Evolutionary conservation across 495 filamentous ascomycete species (phyloP).

Genomic region (Penicillium robsamsonii): DNA sequence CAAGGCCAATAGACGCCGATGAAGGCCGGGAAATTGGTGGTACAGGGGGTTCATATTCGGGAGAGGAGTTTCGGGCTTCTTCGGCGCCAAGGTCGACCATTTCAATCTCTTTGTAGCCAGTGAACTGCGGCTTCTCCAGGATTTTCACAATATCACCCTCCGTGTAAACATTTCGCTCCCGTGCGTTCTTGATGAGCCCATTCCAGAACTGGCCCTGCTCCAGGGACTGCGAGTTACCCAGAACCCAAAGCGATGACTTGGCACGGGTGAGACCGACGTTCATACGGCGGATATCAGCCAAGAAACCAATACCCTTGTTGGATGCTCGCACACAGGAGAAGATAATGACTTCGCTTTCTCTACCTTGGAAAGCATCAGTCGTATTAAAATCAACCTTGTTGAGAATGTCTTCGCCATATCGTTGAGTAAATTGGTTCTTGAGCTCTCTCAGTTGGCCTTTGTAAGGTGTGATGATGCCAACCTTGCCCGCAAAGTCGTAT

Average conservation of each 20-base stretch:
- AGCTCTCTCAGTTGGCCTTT: slow-evolving; percentile 87
- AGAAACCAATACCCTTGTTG: slow-evolving; percentile 92
- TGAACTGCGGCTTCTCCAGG: slow-evolving; percentile 50
- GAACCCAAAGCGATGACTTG: slow-evolving; percentile 91
- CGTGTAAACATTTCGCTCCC: slow-evolving; percentile 70
- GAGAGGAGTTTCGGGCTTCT: slow-evolving; percentile 1
- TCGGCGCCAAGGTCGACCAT: slow-evolving; percentile 43
- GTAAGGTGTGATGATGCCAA: slow-evolving; percentile 97
- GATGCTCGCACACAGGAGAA: slow-evolving; percentile 97
- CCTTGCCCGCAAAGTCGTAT: slow-evolving; percentile 73
- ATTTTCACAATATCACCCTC: slow-evolving; percentile 60
- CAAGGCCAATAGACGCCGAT: slow-evolving; percentile 24
- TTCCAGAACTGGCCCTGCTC: slow-evolving; percentile 88
- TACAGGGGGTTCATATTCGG: slow-evolving; percentile 17
- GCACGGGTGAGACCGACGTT: slow-evolving; percentile 97
- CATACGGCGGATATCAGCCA: slow-evolving; percentile 98
- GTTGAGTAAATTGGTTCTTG: slow-evolving; percentile 63
- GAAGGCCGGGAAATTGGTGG: slow-evolving; percentile 28
- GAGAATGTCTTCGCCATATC: slow-evolving; percentile 72
- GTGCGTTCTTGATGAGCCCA: slow-evolving; percentile 77
- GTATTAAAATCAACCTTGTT: slow-evolving; percentile 93
- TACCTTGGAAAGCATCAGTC: slow-evolving; percentile 95
- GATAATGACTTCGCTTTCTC: slow-evolving; percentile 96
- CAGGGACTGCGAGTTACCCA: slow-evolving; percentile 85
- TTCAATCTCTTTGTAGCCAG: slow-evolving; percentile 45